A percentile compares a stretch with the other conserved stretches of the same genome.
phyloP scores from a whole-genome alignment of 139 green algal species.

The Trebouxia sp. region DNA sequence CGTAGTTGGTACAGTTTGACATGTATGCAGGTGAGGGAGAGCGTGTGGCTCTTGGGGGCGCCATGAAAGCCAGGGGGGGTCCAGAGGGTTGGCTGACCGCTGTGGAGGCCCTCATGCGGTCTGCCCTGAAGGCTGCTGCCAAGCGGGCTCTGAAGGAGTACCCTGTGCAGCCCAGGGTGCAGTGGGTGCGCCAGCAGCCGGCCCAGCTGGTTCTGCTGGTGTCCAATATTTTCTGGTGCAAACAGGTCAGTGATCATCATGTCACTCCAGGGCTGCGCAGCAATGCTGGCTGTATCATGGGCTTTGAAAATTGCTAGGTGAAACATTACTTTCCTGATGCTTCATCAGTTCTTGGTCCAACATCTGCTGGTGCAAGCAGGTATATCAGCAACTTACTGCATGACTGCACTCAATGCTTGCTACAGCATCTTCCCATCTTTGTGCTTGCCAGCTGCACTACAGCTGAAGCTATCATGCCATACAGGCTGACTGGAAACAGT shows the following conservation, averaged over 20 bases:
- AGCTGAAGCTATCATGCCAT: too few relatives aligned
- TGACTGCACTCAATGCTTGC: too few relatives aligned
- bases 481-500: too few relatives aligned
- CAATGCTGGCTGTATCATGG: too few relatives aligned
- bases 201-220: conserved; percentile 70
- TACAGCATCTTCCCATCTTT: too few relatives aligned
- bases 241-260: conserved; percentile 32
- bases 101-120: conserved; percentile 75
- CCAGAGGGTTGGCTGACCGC: conserved; percentile 84
- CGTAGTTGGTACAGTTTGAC: too few relatives aligned
- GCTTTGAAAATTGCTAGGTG: too few relatives aligned
- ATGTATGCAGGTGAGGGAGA: conserved; percentile 23
- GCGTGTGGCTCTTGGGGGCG: not conserved
- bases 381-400: too few relatives aligned
- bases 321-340: too few relatives aligned
- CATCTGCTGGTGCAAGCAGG: not conserved
- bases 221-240: conserved; percentile 51
- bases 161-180: conserved; percentile 41
- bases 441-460: too few relatives aligned
- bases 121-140: conserved; percentile 58
- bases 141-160: conserved; percentile 40
- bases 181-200: conserved; percentile 82
- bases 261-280: too few relatives aligned
- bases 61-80: conserved; percentile 71
- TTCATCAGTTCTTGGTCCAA: too few relatives aligned